phyloP scores from a whole-genome alignment of 176 grass and related monocot genomes.

The Aegilops tauschii region DNA sequence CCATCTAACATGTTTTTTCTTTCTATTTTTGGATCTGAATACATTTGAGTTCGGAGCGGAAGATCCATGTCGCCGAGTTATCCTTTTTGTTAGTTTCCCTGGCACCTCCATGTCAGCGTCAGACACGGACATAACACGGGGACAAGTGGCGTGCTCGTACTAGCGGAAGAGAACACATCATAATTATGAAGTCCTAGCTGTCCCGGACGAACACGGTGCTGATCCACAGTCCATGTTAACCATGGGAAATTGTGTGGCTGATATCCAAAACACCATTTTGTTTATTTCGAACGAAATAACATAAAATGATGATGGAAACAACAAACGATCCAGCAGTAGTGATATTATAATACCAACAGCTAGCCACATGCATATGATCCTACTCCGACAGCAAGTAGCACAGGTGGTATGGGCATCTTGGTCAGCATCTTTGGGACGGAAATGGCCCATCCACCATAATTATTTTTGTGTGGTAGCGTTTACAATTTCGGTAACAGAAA shows the following conservation, averaged over 20 bases:
- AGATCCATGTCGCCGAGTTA: too few species aligned
- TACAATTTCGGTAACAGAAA: background rate
- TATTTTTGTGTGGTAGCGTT: background rate
- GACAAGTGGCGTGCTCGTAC: conserved; percentile 14
- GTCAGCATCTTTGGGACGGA: background rate
- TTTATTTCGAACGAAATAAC: background rate
- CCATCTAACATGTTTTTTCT: too few species aligned
- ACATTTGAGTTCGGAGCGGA: too few species aligned
- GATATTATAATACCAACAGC: background rate
- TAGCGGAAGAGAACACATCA: background rate
- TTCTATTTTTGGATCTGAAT: too few species aligned
- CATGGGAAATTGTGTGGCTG: conserved; percentile 21
- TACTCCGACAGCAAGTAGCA: background rate
- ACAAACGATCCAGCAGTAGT: background rate
- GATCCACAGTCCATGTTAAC: background rate
- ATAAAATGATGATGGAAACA: background rate
- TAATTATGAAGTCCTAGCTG: background rate
- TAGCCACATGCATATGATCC: conserved; percentile 21
- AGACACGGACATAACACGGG: background rate
- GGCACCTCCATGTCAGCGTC: background rate
- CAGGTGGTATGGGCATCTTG: too few species aligned
- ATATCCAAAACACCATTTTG: background rate
- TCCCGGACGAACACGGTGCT: background rate
- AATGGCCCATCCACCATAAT: background rate
- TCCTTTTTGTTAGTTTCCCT: background rate